Evolutionary conservation across 192 early-diverging fungal species (phyloP).

Genomic region (Coemansia sp.): DNA sequence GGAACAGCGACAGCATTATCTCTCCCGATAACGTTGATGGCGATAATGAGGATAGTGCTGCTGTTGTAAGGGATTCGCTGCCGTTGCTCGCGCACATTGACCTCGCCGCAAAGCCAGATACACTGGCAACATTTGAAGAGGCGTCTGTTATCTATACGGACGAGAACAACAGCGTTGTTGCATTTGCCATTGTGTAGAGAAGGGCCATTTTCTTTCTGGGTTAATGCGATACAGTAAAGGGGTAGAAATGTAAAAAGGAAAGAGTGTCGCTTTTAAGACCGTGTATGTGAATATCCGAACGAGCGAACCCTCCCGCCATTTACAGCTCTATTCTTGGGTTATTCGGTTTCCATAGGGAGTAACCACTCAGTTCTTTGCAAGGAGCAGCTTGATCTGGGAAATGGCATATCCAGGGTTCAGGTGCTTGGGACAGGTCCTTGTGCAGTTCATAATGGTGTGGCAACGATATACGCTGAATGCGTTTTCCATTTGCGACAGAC

Average conservation of each 20-base stretch:
- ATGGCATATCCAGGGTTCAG: slow-evolving; percentile 96
- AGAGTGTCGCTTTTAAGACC: slow-evolving; percentile 2
- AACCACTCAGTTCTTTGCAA: slow-evolving; percentile 64
- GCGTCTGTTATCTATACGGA: slow-evolving; percentile 25
- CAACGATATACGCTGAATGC: slow-evolving; percentile 97
- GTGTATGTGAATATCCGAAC: too few relatives aligned
- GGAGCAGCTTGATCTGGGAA: slow-evolving; percentile 92
- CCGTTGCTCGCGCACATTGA: slow-evolving; percentile 1
- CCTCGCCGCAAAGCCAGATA: slow-evolving; percentile 31
- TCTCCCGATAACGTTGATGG: neutral
- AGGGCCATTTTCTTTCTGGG: neutral
- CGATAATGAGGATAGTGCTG: neutral
- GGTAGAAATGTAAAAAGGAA: slow-evolving; percentile 6
- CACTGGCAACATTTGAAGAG: slow-evolving; percentile 19
- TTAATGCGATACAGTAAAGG: slow-evolving; percentile 7
- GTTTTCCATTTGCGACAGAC: slow-evolving; percentile 86
- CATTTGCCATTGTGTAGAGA: slow-evolving; percentile 5
- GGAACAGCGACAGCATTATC: slow-evolving; percentile 31
- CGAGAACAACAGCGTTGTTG: slow-evolving; percentile 20
- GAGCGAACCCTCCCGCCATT: too few relatives aligned
- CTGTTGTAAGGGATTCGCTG: neutral
- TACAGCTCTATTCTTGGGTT: too few relatives aligned
- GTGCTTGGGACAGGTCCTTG: slow-evolving; percentile 96
- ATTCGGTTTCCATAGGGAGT: neutral
- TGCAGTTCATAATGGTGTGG: slow-evolving; percentile 99